Percentiles rank a stretch among this genome's conserved stretches.
Evolutionary conservation across 768 basidiomycete genomes (phyloP).

Genomic region (Leccinum subgranulosum): DNA sequence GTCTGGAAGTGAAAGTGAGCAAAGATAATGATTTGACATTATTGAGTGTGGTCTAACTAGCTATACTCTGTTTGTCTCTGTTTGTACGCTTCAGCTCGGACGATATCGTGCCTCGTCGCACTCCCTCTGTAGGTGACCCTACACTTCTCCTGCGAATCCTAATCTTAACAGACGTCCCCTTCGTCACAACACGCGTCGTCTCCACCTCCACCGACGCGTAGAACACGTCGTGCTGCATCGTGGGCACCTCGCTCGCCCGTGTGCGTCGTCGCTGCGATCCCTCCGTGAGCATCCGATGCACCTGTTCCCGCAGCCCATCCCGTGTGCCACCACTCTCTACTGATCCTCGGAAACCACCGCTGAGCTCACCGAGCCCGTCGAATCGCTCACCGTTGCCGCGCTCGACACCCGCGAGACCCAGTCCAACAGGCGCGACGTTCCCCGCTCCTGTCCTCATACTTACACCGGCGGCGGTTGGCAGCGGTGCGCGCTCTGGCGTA

Average conservation of each 20-base stretch:
- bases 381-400: conserved; percentile 22
- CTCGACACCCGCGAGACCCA: conserved; percentile 28
- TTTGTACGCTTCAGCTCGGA: conserved; percentile 27
- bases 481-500: conserved; percentile 12
- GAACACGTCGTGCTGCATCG: conserved; percentile 27
- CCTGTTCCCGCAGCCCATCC: conserved; percentile 17
- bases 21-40: too few relatives aligned
- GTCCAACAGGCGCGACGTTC: conserved; percentile 13
- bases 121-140: conserved; percentile 20
- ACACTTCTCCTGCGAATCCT: conserved; percentile 15
- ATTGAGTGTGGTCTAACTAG: too few relatives aligned
- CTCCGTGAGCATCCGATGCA: conserved; percentile 20
- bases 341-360: conserved; percentile 23
- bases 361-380: conserved; percentile 28
- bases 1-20: too few relatives aligned
- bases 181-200: neutral
- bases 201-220: conserved; percentile 17
- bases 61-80: conserved; percentile 10
- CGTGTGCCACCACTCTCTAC: neutral
- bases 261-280: conserved; percentile 18
- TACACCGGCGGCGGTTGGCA: neutral
- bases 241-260: conserved; percentile 16
- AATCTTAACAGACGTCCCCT: conserved; percentile 1
- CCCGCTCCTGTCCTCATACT: too few relatives aligned
- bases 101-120: conserved; percentile 24